A percentile compares a stretch with the other conserved stretches of the same genome.
Conservation (phyloP, 108 stramenopile species). For the Nitzschia inconspicua region DNA sequence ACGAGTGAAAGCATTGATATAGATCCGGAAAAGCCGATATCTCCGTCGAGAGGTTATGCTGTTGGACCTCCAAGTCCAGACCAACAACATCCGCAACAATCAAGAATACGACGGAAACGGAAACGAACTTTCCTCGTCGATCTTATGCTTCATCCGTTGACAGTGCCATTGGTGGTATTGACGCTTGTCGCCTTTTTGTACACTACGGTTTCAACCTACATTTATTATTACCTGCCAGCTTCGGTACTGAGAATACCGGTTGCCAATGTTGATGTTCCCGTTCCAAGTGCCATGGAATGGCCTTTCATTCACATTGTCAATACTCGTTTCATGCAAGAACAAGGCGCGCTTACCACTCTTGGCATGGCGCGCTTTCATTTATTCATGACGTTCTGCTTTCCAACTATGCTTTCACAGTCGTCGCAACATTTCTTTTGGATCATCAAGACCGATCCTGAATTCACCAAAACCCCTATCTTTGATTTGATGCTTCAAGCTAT, state of each 20-base stretch:
- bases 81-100: too few species aligned
- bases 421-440: slow-evolving; percentile 68
- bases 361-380: slow-evolving; percentile 60
- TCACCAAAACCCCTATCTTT: slow-evolving; percentile 31
- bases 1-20: too few species aligned
- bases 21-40: too few species aligned
- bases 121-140: too few species aligned
- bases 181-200: too few species aligned
- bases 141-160: too few species aligned
- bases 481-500: slow-evolving; percentile 48
- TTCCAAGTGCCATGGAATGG: slow-evolving; percentile 25
- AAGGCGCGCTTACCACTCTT: slow-evolving; percentile 46
- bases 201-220: too few species aligned
- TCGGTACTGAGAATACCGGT: slow-evolving; percentile 9
- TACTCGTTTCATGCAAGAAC: slow-evolving; percentile 86
- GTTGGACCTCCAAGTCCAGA: too few species aligned
- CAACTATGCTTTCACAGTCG: slow-evolving; percentile 26
- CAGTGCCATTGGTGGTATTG: too few species aligned
- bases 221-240: too few species aligned
- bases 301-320: slow-evolving; percentile 72
- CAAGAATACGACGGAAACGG: too few species aligned
- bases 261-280: slow-evolving; percentile 6
- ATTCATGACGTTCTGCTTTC: slow-evolving; percentile 63
- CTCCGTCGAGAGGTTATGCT: too few species aligned
- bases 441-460: slow-evolving; percentile 75